phyloP scores from a whole-genome alignment of 768 basidiomycete genomes.

The Auriscalpium vulgare region DNA sequence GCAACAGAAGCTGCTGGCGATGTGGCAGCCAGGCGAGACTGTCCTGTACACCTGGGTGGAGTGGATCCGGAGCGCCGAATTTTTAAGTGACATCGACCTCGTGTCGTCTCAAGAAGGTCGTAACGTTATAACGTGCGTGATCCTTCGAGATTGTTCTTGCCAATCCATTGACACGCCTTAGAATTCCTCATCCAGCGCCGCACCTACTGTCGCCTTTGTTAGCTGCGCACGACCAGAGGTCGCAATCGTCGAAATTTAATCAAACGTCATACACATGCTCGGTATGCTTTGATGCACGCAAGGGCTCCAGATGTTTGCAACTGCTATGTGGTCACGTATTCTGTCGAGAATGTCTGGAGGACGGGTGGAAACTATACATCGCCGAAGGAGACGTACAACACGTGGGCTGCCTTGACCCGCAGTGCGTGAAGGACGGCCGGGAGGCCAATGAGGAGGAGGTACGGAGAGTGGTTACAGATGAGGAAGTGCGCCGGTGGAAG shows the following conservation, averaged over 20 bases:
- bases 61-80: constrained; percentile 59
- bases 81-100: constrained; percentile 42
- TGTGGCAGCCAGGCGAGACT: constrained; percentile 56
- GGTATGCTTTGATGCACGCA: constrained; percentile 66
- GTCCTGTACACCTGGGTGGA: constrained; percentile 69
- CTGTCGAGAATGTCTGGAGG: constrained; percentile 70
- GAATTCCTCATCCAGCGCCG: constrained; percentile 52
- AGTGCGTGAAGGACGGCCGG: constrained; percentile 59
- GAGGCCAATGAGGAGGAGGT: constrained; percentile 69
- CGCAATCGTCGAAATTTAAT: constrained; percentile 47
- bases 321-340: constrained; percentile 74
- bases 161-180: constrained; percentile 16
- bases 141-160: neutral
- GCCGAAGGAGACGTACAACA: constrained; percentile 66
- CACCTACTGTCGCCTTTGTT: constrained; percentile 42
- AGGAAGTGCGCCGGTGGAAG: constrained; percentile 63
- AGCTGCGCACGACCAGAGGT: constrained; percentile 37
- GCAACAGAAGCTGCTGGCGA: constrained; percentile 33
- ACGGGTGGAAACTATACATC: constrained; percentile 80
- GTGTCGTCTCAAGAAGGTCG: constrained; percentile 22
- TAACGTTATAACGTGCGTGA: constrained; percentile 30
- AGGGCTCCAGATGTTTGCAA: constrained; percentile 68
- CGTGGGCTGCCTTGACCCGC: constrained; percentile 76
- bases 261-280: constrained; percentile 61
- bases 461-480: constrained; percentile 56